These are phyloP conservation scores for Candida peoriensis DNA, from an alignment of 805 yeast species.

Conservation along the genomic window DNA sequence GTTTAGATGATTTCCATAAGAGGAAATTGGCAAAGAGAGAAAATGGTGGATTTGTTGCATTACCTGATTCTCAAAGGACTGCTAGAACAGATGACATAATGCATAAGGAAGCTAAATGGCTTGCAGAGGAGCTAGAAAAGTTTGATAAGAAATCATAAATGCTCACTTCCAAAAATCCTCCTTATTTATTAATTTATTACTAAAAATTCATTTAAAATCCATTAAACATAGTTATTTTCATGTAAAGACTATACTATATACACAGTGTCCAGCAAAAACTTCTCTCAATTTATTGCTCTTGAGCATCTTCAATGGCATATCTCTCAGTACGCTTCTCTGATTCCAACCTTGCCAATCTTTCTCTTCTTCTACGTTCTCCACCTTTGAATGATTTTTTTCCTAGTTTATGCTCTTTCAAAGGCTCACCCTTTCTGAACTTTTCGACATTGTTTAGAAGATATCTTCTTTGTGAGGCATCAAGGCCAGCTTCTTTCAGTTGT, in stretches of 20 bases:
- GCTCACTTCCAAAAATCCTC: no score
- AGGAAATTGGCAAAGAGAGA: slow-evolving; percentile 25
- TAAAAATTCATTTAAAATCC: no score
- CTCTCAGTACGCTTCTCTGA: slow-evolving; percentile 32
- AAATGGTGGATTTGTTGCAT: slow-evolving; percentile 25
- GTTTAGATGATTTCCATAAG: slow-evolving; percentile 25
- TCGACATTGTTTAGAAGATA: slow-evolving; percentile 73
- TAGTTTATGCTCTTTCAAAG: slow-evolving; percentile 45
- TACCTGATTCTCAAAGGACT: slow-evolving; percentile 47
- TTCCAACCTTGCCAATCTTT: slow-evolving; percentile 54
- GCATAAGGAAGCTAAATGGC: slow-evolving; percentile 62
- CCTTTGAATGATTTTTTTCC: slow-evolving; percentile 77
- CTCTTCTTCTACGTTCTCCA: slow-evolving; percentile 78
- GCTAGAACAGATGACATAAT: slow-evolving; percentile 60
- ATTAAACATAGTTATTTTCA: no score
- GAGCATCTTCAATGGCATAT: slow-evolving; percentile 24
- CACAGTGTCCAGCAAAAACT: no score
- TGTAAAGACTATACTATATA: no score
- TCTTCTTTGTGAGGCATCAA: slow-evolving; percentile 66
- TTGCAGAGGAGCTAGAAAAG: slow-evolving; percentile 37
- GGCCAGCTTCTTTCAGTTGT: slow-evolving; percentile 68
- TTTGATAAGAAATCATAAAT: slow-evolving; percentile 3
- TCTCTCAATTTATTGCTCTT: slow-evolving; percentile 4
- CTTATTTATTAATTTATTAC: no score
- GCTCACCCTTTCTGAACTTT: slow-evolving; percentile 51